Evolutionary conservation across 2,329 filamentous ascomycete genomes (phyloP), one percentile per base, ranked within the genome.

Genomic region (Fusarium sp.): DNA sequence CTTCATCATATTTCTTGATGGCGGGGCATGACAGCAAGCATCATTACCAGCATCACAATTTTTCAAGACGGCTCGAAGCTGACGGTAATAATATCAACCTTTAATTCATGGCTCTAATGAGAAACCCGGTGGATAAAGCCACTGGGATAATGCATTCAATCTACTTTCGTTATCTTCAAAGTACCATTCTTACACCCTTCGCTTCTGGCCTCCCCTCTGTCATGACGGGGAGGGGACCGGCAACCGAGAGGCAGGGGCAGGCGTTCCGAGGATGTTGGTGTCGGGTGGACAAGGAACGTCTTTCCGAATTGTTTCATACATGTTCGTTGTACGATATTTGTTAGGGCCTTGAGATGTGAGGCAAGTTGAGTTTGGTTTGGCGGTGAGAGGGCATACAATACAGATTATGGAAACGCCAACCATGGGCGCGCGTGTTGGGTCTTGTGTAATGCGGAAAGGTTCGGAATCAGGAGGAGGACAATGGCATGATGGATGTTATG

Each of bases 41-140:
- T 58, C 65, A 66, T 72, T 61, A 64, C 56, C 43, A 74, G 68
- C 64, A 50, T 35, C 54, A 68, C 74, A 75, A 59, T 61, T 67
- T 48, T 67, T 66, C 64, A 67, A 59, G 60, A 69, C 65, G 66
- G 76, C 77, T 79, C 70, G 70, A 78, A 72, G 73, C 74, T 75
- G 60, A 52, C 64, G 71, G 66, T 67, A 76, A 75, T 76, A 75
- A 61, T 70, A 75, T 69, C 64, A 72, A 68, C 57, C 65, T 74
- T 74, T 76, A 68, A 73, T 77, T 58, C 66, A 75, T 54, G 74
- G 69, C 64, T 76, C 72, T 78, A 77, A 79, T 74, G 69, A 76
- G 63, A 60, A 66, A 64, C 70, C 72, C 70, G 57, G 68, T 57
- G 64, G 61, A 70, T 35, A 50, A 62, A 70, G 65, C 67, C 66